These are phyloP conservation scores for Penicillium robsamsonii DNA, from an alignment of 495 filamentous ascomycete genomes.

Conservation along the genomic window DNA sequence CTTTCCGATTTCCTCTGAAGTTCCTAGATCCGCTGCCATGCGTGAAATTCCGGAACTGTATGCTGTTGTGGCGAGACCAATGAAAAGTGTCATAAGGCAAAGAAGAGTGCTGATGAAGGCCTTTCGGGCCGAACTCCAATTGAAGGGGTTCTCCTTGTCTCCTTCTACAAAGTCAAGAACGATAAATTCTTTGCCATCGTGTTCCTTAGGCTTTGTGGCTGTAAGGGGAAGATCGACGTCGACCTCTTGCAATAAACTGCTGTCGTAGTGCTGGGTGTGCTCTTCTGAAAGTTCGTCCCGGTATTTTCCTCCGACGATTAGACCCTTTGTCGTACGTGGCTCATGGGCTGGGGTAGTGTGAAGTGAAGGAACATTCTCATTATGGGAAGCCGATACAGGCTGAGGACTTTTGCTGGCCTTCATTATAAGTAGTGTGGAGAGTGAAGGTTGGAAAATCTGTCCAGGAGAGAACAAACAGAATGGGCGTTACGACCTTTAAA, in stretches of 20 bases:
- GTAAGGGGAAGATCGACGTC: constrained; percentile 45
- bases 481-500: background rate
- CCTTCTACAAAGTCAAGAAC: constrained; percentile 39
- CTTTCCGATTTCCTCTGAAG: constrained; percentile 36
- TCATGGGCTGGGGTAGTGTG: constrained; percentile 6
- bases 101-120: constrained; percentile 43
- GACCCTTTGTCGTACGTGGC: constrained; percentile 20
- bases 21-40: constrained; percentile 40
- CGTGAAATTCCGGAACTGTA: constrained; percentile 43
- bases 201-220: constrained; percentile 26
- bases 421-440: constrained; percentile 11
- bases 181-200: constrained; percentile 34
- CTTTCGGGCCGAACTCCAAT: constrained; percentile 39
- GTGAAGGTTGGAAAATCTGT: background rate
- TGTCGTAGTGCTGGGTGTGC: constrained; percentile 23
- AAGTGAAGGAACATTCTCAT: constrained; percentile 23
- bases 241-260: constrained; percentile 34
- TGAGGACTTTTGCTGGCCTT: constrained; percentile 23
- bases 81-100: constrained; percentile 48
- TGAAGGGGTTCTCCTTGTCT: constrained; percentile 48
- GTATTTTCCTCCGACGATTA: constrained; percentile 39
- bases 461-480: background rate
- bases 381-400: constrained; percentile 28
- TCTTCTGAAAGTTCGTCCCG: constrained; percentile 19
- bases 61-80: constrained; percentile 48